A percentile compares a stretch with the other conserved stretches of the same genome.
These are phyloP conservation scores for Cyclotella baltica DNA, from an alignment of 108 stramenopile genomes.

Conservation along the genomic window DNA sequence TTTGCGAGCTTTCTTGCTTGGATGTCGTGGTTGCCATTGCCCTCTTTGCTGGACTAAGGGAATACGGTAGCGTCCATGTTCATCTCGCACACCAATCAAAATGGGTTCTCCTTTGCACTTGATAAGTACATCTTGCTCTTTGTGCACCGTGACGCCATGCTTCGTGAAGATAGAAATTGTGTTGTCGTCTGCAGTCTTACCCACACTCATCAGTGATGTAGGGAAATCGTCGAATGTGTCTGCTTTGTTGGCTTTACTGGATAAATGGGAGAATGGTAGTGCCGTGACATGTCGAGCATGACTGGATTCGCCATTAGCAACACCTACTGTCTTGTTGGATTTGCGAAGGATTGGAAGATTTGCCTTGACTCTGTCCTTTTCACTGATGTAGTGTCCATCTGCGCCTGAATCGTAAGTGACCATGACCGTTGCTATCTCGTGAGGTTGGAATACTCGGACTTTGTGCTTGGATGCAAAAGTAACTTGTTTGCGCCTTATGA, in stretches of 20 bases:
- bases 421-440: background rate
- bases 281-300: background rate
- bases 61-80: conserved; percentile 12
- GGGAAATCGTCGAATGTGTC: conserved; percentile 16
- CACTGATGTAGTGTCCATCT: conserved; percentile 13
- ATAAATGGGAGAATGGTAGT: conserved; percentile 3
- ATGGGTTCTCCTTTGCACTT: conserved; percentile 2
- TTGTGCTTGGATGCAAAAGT: background rate
- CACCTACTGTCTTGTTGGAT: conserved; percentile 16
- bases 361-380: background rate
- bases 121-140: conserved; percentile 16
- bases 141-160: background rate
- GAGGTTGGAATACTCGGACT: background rate
- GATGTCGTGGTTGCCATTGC: conserved; percentile 1
- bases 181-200: background rate
- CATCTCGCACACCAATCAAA: conserved; percentile 6
- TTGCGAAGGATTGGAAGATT: background rate
- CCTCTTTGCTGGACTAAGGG: background rate
- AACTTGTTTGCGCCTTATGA: background rate
- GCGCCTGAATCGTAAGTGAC: conserved; percentile 10
- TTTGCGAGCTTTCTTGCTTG: background rate
- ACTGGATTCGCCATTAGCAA: conserved; percentile 8
- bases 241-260: background rate
- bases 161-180: conserved; percentile 19
- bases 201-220: conserved; percentile 3